Conservation (phyloP, 768 basidiomycete species). For the Pisolithus albus region DNA sequence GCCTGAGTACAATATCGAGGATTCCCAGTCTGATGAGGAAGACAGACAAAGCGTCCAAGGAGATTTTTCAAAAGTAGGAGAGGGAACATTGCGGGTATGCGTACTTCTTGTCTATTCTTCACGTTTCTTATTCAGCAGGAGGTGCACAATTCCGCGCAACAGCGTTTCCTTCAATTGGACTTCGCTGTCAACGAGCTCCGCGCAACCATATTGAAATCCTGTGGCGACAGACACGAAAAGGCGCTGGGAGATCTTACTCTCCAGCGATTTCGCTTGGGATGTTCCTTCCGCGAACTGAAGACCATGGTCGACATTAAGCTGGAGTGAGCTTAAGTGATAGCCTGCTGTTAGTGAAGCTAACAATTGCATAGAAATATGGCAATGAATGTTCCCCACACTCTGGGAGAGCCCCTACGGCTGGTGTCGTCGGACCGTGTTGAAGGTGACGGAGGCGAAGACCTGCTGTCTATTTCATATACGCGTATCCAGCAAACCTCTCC, state of each 20-base stretch:
- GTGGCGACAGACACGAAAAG: constrained; percentile 54
- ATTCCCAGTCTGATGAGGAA: constrained; percentile 42
- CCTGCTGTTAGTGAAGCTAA: constrained; percentile 5
- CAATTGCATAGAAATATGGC: constrained; percentile 51
- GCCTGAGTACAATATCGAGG: constrained; percentile 65
- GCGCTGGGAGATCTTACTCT: constrained; percentile 74
- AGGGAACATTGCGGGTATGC: constrained; percentile 48
- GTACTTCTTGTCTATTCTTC: not conserved
- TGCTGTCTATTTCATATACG: constrained; percentile 72
- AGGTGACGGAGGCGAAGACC: constrained; percentile 44
- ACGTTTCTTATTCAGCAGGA: constrained; percentile 2
- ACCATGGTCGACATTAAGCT: constrained; percentile 83
- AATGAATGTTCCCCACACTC: constrained; percentile 63
- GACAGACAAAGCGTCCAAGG: constrained; percentile 36
- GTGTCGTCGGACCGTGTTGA: constrained; percentile 52
- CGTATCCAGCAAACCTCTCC: constrained; percentile 82
- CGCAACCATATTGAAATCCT: constrained; percentile 70
- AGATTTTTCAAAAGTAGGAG: constrained; percentile 71
- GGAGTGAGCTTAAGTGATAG: constrained; percentile 37
- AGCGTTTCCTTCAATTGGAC: constrained; percentile 72
- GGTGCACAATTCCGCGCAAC: constrained; percentile 32
- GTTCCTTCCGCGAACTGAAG: constrained; percentile 74
- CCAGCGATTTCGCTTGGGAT: constrained; percentile 68
- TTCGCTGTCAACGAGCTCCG: constrained; percentile 83
- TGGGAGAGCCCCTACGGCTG: constrained; percentile 48